Base-by-base conservation (phyloP, 345 rosid species). In the Euphorbia peplus region DNA sequence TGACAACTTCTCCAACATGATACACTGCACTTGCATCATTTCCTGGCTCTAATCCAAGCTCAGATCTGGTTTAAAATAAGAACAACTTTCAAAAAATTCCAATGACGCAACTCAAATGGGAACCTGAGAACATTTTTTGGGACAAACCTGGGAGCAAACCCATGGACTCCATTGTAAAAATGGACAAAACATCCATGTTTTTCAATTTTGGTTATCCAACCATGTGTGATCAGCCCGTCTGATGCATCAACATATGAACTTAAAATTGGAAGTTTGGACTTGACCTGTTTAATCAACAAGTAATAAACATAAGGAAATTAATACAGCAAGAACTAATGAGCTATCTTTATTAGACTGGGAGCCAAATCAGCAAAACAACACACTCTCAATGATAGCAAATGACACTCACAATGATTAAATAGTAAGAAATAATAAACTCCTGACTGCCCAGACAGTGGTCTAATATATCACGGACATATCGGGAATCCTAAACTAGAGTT, bases 161-260 rank as follows among this genome's bases (percentile, higher is more conserved):
- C 99, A 73, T 91, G 99, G 79, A 95, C 97, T 73, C 97, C 97
- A 83, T 87, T 95, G 78, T 91, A 95, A 69, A 95, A 95, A 66
- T 91, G 91, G 71, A 91, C 89, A 62, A 89, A 91, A 86, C 97
- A 95, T 60, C 99, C 99, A 77, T 88, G 90, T 60, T 89, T 85
- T 80, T 91, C 99, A 73, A 87, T 91, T 84, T 89, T 95, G 48
- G 93, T 84, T 76, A 95, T 89, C 99, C 99, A 95, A 66, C 99
- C 99, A 83, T 91, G 99, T 7, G 91, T 85, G 73, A 87, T 75
- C 26, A 91, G 71, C 39, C 97, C 97, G 63, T 84, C 88, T 44
- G 83, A 79, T 72, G 91, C 99, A 80, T 95, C 97, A 70, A 89
- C 77, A 70, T 89, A 95, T 50, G 95, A 89, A 73, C 91, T 83